Base-by-base conservation (phyloP, 495 filamentous ascomycete genomes). In the Hypoxylon intermedium region DNA sequence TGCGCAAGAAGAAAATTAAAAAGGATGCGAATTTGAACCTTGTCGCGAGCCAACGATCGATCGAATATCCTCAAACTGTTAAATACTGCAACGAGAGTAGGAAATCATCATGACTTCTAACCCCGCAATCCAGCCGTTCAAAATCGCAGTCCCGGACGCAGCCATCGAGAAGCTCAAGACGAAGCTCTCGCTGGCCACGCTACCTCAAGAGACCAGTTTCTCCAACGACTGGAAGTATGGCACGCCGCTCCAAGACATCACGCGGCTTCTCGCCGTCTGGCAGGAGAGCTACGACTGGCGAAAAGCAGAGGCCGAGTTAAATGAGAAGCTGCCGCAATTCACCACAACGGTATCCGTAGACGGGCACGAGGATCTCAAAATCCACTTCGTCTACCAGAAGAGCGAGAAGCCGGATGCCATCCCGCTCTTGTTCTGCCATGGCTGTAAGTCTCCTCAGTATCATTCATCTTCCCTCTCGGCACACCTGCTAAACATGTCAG, bases 351-450 rank as follows among this genome's bases (percentile, higher is more conserved):
- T 86, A 16, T 57, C 68, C 5, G 71, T 74, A 5, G 67, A 69
- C 1, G 71, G 70, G 4, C 71, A 67, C 48, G 74, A 70, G 38
- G 67, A 77, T 2, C 58, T 83, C 9, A 72, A 77, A 21, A 65
- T 79, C 0, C 77, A 79, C 55, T 79, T 79, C 42, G 65, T 83
- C 46, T 80, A 86, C 65, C 74, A 82, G 64, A 70, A 67, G 24
- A 79, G 76, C 28, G 43, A 57, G 15, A 74, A 66, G 15, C 52
- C 69, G 7, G 73, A 72, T 31, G 81, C 81, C 0, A 75, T 86
- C 46, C 84, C 83, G 2, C 48, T 86, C 28, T 60, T 86, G 1
- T 85, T 86, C 43, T 46, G 75, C 28, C 83, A 85, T 67, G 83
- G 84, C 6, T 86, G 85, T 84, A 12, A 85, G 83, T 80, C 20